Conservation (phyloP, 768 basidiomycete genomes). For the Hydnomerulius pinastri region DNA sequence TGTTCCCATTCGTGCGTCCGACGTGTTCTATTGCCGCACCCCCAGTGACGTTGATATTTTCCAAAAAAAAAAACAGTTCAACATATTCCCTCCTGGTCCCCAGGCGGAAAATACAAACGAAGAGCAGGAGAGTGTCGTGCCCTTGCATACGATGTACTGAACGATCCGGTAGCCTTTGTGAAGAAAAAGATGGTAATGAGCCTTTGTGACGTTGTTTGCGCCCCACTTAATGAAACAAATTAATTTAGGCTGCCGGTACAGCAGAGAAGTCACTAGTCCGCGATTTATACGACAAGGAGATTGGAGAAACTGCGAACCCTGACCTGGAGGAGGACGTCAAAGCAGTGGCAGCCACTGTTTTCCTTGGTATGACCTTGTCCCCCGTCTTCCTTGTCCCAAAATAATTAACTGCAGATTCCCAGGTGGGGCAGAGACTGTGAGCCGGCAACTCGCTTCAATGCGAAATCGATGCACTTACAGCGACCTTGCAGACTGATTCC, state of each 20-base stretch:
- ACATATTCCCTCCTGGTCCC: slow-evolving; percentile 36
- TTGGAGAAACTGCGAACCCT: background rate
- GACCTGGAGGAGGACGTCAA: slow-evolving; percentile 16
- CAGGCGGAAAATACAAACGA: slow-evolving; percentile 30
- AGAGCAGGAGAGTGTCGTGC: slow-evolving; percentile 16
- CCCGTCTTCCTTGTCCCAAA: background rate
- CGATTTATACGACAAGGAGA: slow-evolving; percentile 12
- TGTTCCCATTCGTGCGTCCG: slow-evolving; percentile 29
- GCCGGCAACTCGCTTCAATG: background rate
- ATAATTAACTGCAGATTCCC: background rate
- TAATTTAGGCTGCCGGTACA: slow-evolving; percentile 17
- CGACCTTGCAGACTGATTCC: slow-evolving; percentile 11
- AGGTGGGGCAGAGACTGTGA: slow-evolving; percentile 32
- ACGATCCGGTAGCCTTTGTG: slow-evolving; percentile 23
- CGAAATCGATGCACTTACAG: background rate
- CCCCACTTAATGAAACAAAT: background rate
- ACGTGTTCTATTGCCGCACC: background rate
- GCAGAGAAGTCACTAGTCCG: slow-evolving; percentile 23
- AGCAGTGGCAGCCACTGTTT: slow-evolving; percentile 24
- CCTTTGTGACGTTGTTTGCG: background rate
- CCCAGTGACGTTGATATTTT: background rate
- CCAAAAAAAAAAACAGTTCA: slow-evolving; percentile 19
- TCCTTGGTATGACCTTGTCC: slow-evolving; percentile 20
- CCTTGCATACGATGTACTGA: slow-evolving; percentile 24
- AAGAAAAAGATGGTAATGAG: slow-evolving; percentile 21